Evolutionary conservation across 768 basidiomycete species (phyloP), one percentile per base, ranked within the genome.

Genomic region (Hydnum rufescens): DNA sequence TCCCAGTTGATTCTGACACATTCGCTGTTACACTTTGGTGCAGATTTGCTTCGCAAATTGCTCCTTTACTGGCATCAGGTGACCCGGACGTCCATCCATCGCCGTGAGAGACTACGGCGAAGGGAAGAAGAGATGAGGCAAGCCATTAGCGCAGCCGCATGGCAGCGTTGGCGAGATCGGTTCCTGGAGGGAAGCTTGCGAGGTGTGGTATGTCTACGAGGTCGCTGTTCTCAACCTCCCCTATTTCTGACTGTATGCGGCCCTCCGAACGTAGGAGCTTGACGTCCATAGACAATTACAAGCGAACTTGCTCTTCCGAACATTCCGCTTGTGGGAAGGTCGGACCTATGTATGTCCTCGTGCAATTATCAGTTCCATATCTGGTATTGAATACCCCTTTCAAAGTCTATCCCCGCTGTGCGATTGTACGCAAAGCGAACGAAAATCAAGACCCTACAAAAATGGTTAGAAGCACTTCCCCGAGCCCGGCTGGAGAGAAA

Each of bases 141-240:
- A 13, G 66, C 67, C 13, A 60, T 69, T 26, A 64, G 80, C 29
- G 69, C 72, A 30, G 67, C 65, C 29, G 74, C 73, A 16, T 88
- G 84, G 84, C 81, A 85, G 52, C 78, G 69, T 59, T 90, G 87
- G 87, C 68, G 77, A 60, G 83, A 80, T 52, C 74, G 71, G 28
- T 85, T 76, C 62, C 71, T 69, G 56, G 75, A 80, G 49, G 76
- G 76, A 56, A 70, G 69, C 55, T 66, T 89, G 48, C 74, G 73
- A 13, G 13, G 13, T 39, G 22, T 39, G 13, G 36, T 39, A 39
- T 22, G 36, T 39, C 13, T 39, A 22, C 36, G 13, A 13, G 36
- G 22, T 39, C 36, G 13, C 36, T 39, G 36, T 13, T 39, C 13
- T 13, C 22, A 47, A 13, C 13, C 16, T 47, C 5, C 25, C 22